These are phyloP conservation scores for Iris macrosiphon DNA, from an alignment of 106 monocot genomes.

Conservation along the genomic window DNA sequence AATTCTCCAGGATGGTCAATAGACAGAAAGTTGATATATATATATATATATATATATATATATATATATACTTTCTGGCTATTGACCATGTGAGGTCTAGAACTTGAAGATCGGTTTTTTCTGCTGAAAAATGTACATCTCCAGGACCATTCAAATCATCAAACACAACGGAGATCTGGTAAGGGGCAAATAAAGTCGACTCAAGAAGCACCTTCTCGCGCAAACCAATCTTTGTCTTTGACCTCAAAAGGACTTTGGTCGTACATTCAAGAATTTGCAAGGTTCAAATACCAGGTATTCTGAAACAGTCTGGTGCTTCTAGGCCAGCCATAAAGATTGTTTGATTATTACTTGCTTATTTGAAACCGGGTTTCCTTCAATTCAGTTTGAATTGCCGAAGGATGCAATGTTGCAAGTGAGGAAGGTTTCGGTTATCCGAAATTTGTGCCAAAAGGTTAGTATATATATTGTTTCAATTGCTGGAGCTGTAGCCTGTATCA, in stretches of 20 bases:
- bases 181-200: slow-evolving; percentile 33
- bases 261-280: slow-evolving; percentile 73
- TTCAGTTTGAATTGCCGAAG: slow-evolving; percentile 81
- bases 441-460: slow-evolving; percentile 87
- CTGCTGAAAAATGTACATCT: too few species aligned
- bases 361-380: slow-evolving; percentile 6
- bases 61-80: too few species aligned
- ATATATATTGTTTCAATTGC: neutral
- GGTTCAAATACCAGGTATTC: slow-evolving; percentile 81
- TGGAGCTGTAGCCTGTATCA: too few species aligned
- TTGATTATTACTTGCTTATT: neutral
- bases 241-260: slow-evolving; percentile 76
- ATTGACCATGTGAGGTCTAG: too few species aligned
- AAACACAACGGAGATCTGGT: slow-evolving; percentile 23
- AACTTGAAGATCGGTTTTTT: too few species aligned
- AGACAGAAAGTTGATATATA: too few species aligned
- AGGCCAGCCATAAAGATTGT: neutral
- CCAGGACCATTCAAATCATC: slow-evolving; percentile 39
- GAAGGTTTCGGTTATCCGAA: slow-evolving; percentile 67
- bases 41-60: too few species aligned
- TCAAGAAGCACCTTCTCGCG: slow-evolving; percentile 23
- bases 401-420: slow-evolving; percentile 53
- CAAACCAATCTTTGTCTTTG: slow-evolving; percentile 31
- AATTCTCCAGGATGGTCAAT: slow-evolving; percentile 41
- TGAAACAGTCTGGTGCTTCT: neutral